Evolutionary conservation across 2,329 filamentous ascomycete genomes (phyloP), one percentile per base, ranked within the genome.

Genomic region (Aphanoascus verrucosus): DNA sequence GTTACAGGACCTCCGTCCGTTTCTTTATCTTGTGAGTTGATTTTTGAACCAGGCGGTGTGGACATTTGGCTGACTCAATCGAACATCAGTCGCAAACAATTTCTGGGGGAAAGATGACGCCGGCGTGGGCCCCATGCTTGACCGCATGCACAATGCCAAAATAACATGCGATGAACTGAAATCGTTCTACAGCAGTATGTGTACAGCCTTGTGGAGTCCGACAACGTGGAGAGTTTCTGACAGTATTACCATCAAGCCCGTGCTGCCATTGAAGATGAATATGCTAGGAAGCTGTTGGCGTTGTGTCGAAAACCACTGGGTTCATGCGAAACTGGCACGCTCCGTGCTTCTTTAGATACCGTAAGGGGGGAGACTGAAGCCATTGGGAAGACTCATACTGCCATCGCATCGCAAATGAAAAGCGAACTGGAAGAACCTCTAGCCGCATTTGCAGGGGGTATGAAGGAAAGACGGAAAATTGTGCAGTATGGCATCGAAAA

Each of bases 81-180:
- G 3, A 20, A 34, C 23, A 28, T 49, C 60, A 90, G 69, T 98
- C 74, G 91, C 93, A 64, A 98, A 98, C 75, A 98, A 98, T 69
- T 98, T 98, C 72, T 98, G 93, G 93, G 93, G 93, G 59, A 97
- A 94, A 77, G 91, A 97, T 69, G 93, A 98, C 77, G 93, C 91
- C 49, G 94, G 93, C 67, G 90, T 98, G 65, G 78, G 79, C 44
- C 94, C 93, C 55, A 81, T 98, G 65, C 79, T 98, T 31, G 88
- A 91, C 69, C 91, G 93, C 65, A 94, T 98, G 88, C 85, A 88
- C 66, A 85, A 84, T 70, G 88, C 93, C 47, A 98, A 98, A 76
- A 82, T 86, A 64, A 96, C 93, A 23, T 90, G 85, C 67, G 94
- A 98, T 71, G 93, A 98, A 72, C 72, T 98, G 49, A 91, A 87